A percentile compares a stretch with the other conserved stretches of the same genome.
Conservation (phyloP, 2,329 filamentous ascomycete species). For the Biscogniauxia mediterranea region DNA sequence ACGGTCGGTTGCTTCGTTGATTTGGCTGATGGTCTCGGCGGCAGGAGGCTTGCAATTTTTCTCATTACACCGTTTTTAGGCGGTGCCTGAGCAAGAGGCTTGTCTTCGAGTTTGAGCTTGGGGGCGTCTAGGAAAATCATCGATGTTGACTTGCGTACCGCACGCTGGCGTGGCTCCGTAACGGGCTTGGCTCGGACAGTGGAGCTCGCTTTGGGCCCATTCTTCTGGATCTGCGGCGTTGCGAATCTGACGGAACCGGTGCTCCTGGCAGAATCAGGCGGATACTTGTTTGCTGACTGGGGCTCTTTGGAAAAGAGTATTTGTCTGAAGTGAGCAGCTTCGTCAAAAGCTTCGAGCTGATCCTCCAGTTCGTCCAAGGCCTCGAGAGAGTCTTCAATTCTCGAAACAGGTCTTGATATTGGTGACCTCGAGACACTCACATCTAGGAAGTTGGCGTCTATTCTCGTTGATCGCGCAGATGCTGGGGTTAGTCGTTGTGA, state of each 20-base stretch:
- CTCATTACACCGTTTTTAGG: slow-evolving; percentile 29
- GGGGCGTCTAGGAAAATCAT: slow-evolving; percentile 36
- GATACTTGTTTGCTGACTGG: slow-evolving; percentile 9
- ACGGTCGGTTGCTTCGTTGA: slow-evolving; percentile 55
- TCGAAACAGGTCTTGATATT: slow-evolving; percentile 33
- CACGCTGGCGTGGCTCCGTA: slow-evolving; percentile 33
- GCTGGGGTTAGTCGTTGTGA: slow-evolving; percentile 15
- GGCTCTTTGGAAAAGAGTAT: slow-evolving; percentile 17
- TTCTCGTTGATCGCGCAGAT: slow-evolving; percentile 29
- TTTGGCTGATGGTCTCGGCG: slow-evolving; percentile 47
- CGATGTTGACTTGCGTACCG: slow-evolving; percentile 43
- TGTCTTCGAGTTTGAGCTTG: slow-evolving; percentile 26
- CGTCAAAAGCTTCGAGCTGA: slow-evolving; percentile 53
- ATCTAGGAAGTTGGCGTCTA: slow-evolving; percentile 35
- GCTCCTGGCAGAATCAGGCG: slow-evolving; percentile 11
- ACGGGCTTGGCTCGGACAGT: slow-evolving; percentile 43
- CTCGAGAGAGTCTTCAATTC: slow-evolving; percentile 64
- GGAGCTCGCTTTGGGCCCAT: slow-evolving; percentile 31
- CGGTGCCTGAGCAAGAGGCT: slow-evolving; percentile 20
- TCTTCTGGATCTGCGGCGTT: slow-evolving; percentile 27
- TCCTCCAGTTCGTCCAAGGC: slow-evolving; percentile 62
- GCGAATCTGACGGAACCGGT: slow-evolving; percentile 18
- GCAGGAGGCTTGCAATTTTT: slow-evolving; percentile 42
- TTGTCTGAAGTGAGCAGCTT: slow-evolving; percentile 26
- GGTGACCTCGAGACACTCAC: slow-evolving; percentile 36